These are phyloP conservation scores for Cercospora nicotianae DNA, from an alignment of 2,329 filamentous ascomycete species.

Conservation along the genomic window DNA sequence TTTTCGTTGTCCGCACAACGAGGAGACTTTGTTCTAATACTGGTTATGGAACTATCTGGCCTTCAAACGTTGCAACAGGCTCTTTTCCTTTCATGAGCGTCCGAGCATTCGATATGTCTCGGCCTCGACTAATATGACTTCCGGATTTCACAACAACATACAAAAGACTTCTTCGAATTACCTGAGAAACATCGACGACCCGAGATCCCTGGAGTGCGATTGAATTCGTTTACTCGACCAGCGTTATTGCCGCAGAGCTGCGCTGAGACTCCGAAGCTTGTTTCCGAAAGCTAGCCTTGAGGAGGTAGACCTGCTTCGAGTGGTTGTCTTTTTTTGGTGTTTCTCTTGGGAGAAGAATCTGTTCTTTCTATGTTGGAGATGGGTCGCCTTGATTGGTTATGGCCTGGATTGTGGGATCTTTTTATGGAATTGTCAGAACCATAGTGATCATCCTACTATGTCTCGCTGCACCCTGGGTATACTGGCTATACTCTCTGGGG, in stretches of 20 bases:
- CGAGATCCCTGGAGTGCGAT: conserved; percentile 18
- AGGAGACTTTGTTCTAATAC: conserved; percentile 17
- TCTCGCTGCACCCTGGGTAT: conserved; percentile 5
- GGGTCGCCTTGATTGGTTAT: conserved; percentile 30
- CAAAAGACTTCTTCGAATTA: conserved; percentile 8
- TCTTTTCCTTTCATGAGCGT: conserved; percentile 18
- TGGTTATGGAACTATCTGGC: conserved; percentile 21
- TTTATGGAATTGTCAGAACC: conserved; percentile 22
- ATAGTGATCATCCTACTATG: conserved; percentile 36
- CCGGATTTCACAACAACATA: conserved; percentile 17
- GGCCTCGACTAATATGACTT: conserved; percentile 30
- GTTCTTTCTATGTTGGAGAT: conserved; percentile 12
- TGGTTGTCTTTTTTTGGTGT: conserved; percentile 20
- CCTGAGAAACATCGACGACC: conserved; percentile 20
- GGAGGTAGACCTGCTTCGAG: conserved; percentile 40
- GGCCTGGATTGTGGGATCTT: conserved; percentile 14
- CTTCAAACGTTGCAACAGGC: conserved; percentile 21
- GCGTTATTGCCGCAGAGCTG: conserved; percentile 16
- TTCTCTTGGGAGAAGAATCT: conserved; percentile 1
- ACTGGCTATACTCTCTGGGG: conserved; percentile 8
- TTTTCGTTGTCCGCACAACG: conserved; percentile 15
- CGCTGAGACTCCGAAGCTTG: conserved; percentile 29
- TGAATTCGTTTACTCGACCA: conserved; percentile 25
- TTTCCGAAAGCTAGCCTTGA: conserved; percentile 39
- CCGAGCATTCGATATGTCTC: conserved; percentile 27